Evolutionary conservation across 441 rosid genomes (phyloP).

Genomic region (Populus hybrid): DNA sequence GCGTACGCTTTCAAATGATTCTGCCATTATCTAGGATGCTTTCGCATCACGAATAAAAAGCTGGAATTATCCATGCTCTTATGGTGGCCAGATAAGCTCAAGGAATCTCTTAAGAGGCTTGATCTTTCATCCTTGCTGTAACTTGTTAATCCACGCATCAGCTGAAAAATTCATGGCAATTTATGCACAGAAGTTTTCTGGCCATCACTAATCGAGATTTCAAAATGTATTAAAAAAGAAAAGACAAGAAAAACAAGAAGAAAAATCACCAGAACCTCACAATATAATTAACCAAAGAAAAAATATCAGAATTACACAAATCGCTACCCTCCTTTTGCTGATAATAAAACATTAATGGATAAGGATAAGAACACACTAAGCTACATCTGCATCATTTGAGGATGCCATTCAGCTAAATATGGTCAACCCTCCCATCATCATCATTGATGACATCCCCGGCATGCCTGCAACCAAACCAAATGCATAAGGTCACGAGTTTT

Average conservation of each 20-base stretch:
- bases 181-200: not conserved
- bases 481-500: not conserved
- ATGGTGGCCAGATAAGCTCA: not conserved
- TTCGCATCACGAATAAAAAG: not conserved
- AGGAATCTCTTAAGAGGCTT: not conserved
- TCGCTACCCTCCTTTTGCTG: constrained; percentile 16
- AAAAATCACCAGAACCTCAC: constrained; percentile 21
- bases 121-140: not conserved
- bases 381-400: constrained; percentile 20
- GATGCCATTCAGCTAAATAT: constrained; percentile 28
- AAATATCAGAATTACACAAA: constrained; percentile 20
- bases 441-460: constrained; percentile 56
- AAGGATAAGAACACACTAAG: constrained; percentile 27
- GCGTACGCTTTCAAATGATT: too few species aligned
- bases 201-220: not conserved
- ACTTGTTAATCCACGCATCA: not conserved
- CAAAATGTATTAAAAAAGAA: constrained; percentile 10
- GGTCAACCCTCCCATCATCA: constrained; percentile 51
- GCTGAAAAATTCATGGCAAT: not conserved
- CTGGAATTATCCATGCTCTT: not conserved
- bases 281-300: not conserved
- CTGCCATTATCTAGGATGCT: too few species aligned
- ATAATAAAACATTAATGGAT: constrained; percentile 14
- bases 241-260: not conserved
- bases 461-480: constrained; percentile 41